Evolutionary conservation across 2,329 filamentous ascomycete genomes (phyloP), one percentile per base, ranked within the genome.

Genomic region (Aspergillus proliferans): DNA sequence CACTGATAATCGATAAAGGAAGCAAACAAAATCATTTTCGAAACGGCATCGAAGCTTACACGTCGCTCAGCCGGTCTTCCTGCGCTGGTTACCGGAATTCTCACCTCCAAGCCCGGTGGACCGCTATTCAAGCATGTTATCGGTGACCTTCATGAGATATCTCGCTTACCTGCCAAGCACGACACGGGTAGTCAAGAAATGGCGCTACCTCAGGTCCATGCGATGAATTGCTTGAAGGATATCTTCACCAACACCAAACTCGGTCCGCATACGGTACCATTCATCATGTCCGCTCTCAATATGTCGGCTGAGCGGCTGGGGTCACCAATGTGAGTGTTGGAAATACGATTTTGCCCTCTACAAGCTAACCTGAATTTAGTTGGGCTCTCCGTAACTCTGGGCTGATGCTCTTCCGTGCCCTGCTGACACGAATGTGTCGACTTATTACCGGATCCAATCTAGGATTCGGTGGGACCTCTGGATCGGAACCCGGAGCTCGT

Each of bases 371-470:
- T 15, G 24, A 12, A 7, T 22, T 15, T 9, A 87, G 84, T 19
- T 98, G 93, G 93, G 88, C 91, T 0, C 90, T 98, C 49, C 85
- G 91, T 1, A 98, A 98, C 66, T 96, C 90, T 57, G 90, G 90
- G 2, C 72, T 97, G 30, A 86, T 97, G 71, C 81, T 98, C 6
- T 84, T 97, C 55, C 83, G 92, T 47, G 88, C 89, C 53, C 76
- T 96, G 4, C 87, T 95, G 68, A 88, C 75, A 73, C 90, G 69
- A 65, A 80, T 68, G 74, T 78, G 58, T 55, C 67, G 53, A 53
- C 66, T 52, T 54, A 63, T 53, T 48, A 65, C 47, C 55, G 71
- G 57, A 58, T 67, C 45, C 67, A 63, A 73, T 70, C 43, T 83
- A 78, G 60, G 85, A 5, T 70, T 71, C 33, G 66, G 68, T 15